Percentiles rank a stretch among this genome's conserved stretches.
phyloP scores from a whole-genome alignment of 805 yeast species.

The Tetrapisispora nanseiensis region DNA sequence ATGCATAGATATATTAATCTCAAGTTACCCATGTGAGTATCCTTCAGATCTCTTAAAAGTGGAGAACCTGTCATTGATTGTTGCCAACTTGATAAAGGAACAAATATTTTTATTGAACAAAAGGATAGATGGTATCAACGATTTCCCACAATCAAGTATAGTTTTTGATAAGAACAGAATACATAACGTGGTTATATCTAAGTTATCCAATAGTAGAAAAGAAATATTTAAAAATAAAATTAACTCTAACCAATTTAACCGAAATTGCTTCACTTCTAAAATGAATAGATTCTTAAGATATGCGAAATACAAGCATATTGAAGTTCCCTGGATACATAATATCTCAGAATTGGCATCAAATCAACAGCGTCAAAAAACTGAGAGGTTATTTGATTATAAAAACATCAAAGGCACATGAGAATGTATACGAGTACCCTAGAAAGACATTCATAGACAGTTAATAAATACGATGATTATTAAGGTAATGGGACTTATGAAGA shows the following conservation, averaged over 20 bases:
- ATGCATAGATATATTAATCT: conserved; percentile 20
- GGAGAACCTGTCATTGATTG: conserved; percentile 4
- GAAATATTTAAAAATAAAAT: conserved; percentile 39
- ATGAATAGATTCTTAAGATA: conserved; percentile 48
- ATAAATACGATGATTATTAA: no score
- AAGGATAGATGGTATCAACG: conserved; percentile 12
- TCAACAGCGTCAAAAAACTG: conserved; percentile 14
- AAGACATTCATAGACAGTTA: no score
- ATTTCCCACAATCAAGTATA: conserved; percentile 17
- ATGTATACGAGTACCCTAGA: no score
- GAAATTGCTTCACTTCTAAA: conserved; percentile 45
- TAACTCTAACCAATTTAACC: conserved; percentile 22
- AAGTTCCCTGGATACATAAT: conserved; percentile 40
- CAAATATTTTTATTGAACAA: conserved; percentile 13
- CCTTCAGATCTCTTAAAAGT: conserved; percentile 14
- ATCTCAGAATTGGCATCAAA: conserved; percentile 38
- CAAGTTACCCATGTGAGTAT: conserved; percentile 16
- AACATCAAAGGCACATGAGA: no score
- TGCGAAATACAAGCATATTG: conserved; percentile 35
- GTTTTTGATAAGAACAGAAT: conserved; percentile 29
- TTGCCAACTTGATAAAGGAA: conserved; percentile 15
- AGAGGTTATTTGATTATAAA: conserved; percentile 2
- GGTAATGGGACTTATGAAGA: no score
- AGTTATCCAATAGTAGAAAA: conserved; percentile 31
- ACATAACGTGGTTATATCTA: conserved; percentile 25